Base-by-base conservation (phyloP, 805 yeast genomes). In the Saccharomycopsis selenospora region DNA sequence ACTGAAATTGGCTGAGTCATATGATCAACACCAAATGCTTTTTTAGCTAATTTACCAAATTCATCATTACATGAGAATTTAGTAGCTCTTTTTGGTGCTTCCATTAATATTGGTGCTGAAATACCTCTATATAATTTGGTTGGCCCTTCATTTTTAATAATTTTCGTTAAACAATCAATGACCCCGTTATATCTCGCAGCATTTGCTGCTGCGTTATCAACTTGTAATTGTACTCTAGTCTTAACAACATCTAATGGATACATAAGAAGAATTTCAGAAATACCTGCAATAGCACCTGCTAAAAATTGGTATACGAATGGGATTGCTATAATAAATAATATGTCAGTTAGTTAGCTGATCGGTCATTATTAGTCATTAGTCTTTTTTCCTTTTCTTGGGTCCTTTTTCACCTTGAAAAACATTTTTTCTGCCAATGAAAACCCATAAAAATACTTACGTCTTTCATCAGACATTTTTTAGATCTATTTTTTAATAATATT, bases 61-160 rank as follows among this genome's bases (percentile, higher is more conserved):
- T 88, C 95, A 64, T 93, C 99, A 64, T 93, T 93, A 54, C 97
- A 96, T 46, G 98, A 97, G 64, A 93, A 93, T 67, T 93, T 93
- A 56, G 96, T 90, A 38, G 99, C 99, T 72, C 99, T 81, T 74
- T 93, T 93, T 56, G 99, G 99, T 11, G 98, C 99, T 67, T 93
- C 99, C 99, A 93, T 93, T 60, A 93, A 73, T 57, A 93, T 87
- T 28, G 99, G 99, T 22, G 99, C 96, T 26, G 85, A 71, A 60
- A 93, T 93, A 56, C 99, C 99, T 63, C 90, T 81, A 69, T 93
- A 93, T 50, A 91, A 75, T 55, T 93, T 75, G 8, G 83, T 68
- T 38, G 80, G 74, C 45, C 99, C 99, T 66, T 93, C 99, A 57
- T 78, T 80, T 59, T 77, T 79, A 58, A 93, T 76, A 58, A 93